Percentiles rank a stretch among this genome's conserved stretches.
phyloP scores from a whole-genome alignment of 371 early-diverging fungal genomes.

The Capniomyces stellatus region DNA sequence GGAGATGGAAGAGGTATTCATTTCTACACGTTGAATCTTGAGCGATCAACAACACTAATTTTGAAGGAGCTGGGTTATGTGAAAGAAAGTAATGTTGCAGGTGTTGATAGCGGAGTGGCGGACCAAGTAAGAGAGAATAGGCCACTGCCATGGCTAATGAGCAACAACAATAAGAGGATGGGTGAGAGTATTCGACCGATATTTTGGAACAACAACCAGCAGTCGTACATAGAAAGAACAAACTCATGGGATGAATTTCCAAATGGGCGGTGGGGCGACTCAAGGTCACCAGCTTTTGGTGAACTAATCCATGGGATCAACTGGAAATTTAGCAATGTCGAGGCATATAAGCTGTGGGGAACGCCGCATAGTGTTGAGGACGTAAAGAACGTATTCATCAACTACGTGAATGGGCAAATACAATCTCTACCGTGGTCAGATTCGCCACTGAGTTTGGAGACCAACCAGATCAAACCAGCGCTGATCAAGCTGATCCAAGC shows the following conservation, averaged over 20 bases:
- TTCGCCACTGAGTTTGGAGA: conserved; percentile 62
- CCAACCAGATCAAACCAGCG: conserved; percentile 46
- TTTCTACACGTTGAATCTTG: conserved; percentile 82
- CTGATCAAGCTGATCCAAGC: conserved; percentile 52
- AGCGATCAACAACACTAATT: conserved; percentile 62
- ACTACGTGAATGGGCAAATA: conserved; percentile 61
- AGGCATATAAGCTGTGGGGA: conserved; percentile 62
- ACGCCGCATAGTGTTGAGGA: conserved; percentile 44
- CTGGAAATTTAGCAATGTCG: conserved; percentile 53
- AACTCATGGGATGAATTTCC: conserved; percentile 96
- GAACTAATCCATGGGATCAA: conserved; percentile 78
- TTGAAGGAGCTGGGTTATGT: conserved; percentile 65
- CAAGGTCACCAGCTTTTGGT: conserved; percentile 86
- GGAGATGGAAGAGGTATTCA: conserved; percentile 55
- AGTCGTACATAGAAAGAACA: conserved; percentile 82
- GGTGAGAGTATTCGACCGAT: conserved; percentile 93
- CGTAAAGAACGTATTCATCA: conserved; percentile 52
- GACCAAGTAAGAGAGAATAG: conserved; percentile 31
- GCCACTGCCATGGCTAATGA: conserved; percentile 86
- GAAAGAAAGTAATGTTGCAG: background rate
- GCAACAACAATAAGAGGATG: conserved; percentile 58
- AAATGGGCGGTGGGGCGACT: conserved; percentile 96
- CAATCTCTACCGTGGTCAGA: conserved; percentile 85
- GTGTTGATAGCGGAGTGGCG: background rate
- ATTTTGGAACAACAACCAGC: conserved; percentile 89